Conservation (phyloP, 2,329 filamentous ascomycete species). For the Beauveria varroae region DNA sequence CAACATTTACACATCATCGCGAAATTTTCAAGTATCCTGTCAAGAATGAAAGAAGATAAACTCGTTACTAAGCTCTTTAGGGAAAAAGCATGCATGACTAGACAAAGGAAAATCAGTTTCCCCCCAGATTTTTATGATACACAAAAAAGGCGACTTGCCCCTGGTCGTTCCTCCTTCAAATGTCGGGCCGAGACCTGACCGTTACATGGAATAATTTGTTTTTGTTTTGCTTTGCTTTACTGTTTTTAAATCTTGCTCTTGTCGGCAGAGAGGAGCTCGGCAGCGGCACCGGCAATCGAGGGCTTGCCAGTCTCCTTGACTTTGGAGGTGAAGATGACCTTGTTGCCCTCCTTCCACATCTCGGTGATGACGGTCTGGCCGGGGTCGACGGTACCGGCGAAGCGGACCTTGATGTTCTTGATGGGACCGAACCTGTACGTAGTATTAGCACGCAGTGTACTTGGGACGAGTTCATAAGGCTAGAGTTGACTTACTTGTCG, state of each 20-base stretch:
- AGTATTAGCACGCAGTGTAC: not conserved
- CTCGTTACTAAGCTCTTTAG: slow-evolving; percentile 4
- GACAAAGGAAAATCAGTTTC: not conserved
- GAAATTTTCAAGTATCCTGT: too few species aligned
- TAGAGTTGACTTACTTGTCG: slow-evolving; percentile 40
- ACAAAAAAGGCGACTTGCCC: not conserved
- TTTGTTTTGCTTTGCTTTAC: slow-evolving; percentile 2
- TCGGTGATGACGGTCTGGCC: slow-evolving; percentile 87
- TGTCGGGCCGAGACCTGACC: not conserved
- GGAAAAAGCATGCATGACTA: not conserved
- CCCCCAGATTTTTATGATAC: slow-evolving; percentile 5
- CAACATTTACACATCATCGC: not conserved
- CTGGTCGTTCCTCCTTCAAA: not conserved
- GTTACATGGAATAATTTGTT: not conserved
- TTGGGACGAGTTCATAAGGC: not conserved
- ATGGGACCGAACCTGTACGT: slow-evolving; percentile 57
- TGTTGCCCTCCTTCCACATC: slow-evolving; percentile 85
- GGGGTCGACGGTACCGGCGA: slow-evolving; percentile 76
- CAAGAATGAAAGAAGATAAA: not conserved
- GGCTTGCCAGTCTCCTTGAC: slow-evolving; percentile 91
- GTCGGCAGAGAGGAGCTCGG: slow-evolving; percentile 51
- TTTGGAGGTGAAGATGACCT: slow-evolving; percentile 76
- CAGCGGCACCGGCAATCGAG: slow-evolving; percentile 73
- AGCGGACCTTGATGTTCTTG: slow-evolving; percentile 89
- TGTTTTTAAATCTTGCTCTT: slow-evolving; percentile 22